These are phyloP conservation scores for Naematelia encephala DNA, from an alignment of 768 basidiomycete genomes.

Conservation along the genomic window DNA sequence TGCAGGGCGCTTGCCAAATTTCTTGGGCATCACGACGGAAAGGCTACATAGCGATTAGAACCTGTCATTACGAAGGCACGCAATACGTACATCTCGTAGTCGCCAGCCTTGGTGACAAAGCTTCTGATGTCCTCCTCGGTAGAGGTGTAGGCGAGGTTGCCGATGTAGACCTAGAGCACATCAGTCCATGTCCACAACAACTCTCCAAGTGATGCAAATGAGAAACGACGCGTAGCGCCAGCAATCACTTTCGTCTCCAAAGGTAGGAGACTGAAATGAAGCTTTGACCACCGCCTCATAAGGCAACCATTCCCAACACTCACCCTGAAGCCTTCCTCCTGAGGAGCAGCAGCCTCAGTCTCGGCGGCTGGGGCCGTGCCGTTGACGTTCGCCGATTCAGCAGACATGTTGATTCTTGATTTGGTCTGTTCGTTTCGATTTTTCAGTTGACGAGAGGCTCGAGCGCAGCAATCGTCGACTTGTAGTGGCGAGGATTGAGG, in stretches of 20 bases:
- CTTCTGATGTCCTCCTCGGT: constrained; percentile 44
- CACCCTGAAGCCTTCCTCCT: constrained; percentile 17
- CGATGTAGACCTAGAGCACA: constrained; percentile 43
- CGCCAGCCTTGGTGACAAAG: constrained; percentile 37
- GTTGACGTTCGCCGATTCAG: constrained; percentile 1
- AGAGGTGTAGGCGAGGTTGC: constrained; percentile 45
- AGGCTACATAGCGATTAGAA: constrained; percentile 10
- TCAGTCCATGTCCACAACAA: background rate
- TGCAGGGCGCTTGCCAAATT: constrained; percentile 37
- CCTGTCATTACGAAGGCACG: background rate
- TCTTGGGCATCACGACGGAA: constrained; percentile 34
- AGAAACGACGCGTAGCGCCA: too few species aligned
- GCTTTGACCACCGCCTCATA: too few species aligned
- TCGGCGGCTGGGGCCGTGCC: background rate
- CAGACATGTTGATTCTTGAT: constrained; percentile 6
- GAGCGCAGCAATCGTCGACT: background rate
- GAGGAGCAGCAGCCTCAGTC: background rate
- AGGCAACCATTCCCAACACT: background rate
- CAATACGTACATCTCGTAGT: constrained; percentile 37
- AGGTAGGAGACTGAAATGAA: too few species aligned
- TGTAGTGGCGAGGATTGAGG: background rate
- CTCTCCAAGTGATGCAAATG: background rate
- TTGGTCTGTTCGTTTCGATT: background rate
- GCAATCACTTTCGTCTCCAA: too few species aligned
- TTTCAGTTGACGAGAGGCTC: background rate